Base-by-base conservation (phyloP, 257 asterid genomes). In the Plectranthus barbatus region DNA sequence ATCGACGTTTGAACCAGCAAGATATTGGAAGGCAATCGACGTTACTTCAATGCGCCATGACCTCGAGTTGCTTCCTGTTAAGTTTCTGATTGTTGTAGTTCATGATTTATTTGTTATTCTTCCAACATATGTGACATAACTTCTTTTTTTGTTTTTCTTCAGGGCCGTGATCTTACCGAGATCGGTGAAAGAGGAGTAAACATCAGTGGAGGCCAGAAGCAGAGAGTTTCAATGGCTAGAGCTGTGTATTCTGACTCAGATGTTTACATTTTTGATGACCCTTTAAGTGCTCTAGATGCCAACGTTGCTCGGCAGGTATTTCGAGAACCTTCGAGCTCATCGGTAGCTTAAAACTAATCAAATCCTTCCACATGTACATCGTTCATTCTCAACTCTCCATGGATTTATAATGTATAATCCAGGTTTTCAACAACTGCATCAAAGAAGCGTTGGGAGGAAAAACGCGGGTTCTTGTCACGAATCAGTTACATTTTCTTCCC, bases 161-260 rank as follows among this genome's bases (percentile, higher is more conserved):
- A 90, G 97, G 97, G 95, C 44, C 81, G 74, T 61, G 97, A 90
- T 76, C 86, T 85, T 71, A 90, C 97, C 8, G 97, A 90, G 80
- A 90, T 90, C 60, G 97, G 97, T 40, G 97, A 90, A 85, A 82
- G 95, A 75, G 97, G 97, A 57, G 91, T 87, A 14, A 90, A 85
- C 67, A 87, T 90, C 64, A 90, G 97, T 55, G 97, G 96, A 64
- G 97, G 97, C 50, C 97, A 90, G 78, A 90, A 85, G 78, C 97
- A 90, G 68, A 82, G 97, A 84, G 87, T 90, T 72, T 87, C 97
- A 11, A 79, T 90, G 89, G 97, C 97, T 36, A 80, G 97, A 77
- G 97, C 97, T 49, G 91, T 90, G 51, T 90, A 90, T 77, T 82
- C 92, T 15, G 60, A 82, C 71, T 84, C 97, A 4, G 97, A 90